Percentiles rank a stretch among this genome's conserved stretches.
These are phyloP conservation scores for Artemisia princeps DNA, from an alignment of 140 eudicot species.

Conservation along the genomic window DNA sequence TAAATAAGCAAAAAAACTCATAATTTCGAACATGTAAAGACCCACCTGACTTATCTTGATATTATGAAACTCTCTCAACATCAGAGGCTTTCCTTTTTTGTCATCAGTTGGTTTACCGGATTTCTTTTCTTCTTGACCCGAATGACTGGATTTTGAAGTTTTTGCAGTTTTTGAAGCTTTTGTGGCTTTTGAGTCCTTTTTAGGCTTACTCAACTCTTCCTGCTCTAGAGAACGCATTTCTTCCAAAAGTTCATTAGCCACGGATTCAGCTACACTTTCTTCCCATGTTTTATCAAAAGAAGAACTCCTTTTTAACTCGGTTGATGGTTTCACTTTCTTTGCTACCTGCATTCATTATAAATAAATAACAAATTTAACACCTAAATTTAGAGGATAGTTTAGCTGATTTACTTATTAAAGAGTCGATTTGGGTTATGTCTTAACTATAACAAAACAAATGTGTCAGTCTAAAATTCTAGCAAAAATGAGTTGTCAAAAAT, in stretches of 20 bases:
- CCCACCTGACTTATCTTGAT: constrained; percentile 90
- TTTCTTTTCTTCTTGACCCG: constrained; percentile 67
- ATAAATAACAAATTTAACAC: background rate
- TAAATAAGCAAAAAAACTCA: background rate
- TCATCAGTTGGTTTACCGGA: constrained; percentile 49
- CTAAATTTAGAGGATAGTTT: background rate
- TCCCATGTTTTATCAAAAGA: constrained; percentile 86
- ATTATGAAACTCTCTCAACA: constrained; percentile 77
- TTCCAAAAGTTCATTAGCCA: constrained; percentile 76
- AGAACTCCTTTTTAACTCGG: constrained; percentile 58
- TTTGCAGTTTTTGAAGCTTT: constrained; percentile 53
- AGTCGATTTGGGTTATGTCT: background rate
- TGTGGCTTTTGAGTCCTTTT: constrained; percentile 52
- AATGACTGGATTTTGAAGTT: constrained; percentile 22
- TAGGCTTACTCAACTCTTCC: constrained; percentile 51
- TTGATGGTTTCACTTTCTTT: constrained; percentile 42
- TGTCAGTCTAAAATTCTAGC: background rate
- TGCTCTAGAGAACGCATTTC: constrained; percentile 53
- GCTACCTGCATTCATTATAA: constrained; percentile 37
- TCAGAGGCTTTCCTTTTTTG: constrained; percentile 60
- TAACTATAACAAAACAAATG: background rate
- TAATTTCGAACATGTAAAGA: constrained; percentile 1
- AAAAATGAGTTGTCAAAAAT: background rate
- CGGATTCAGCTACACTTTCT: constrained; percentile 81
- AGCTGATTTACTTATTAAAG: background rate